Conservation (phyloP, 257 asterid species). For the Nicotiana obtusifolia region DNA sequence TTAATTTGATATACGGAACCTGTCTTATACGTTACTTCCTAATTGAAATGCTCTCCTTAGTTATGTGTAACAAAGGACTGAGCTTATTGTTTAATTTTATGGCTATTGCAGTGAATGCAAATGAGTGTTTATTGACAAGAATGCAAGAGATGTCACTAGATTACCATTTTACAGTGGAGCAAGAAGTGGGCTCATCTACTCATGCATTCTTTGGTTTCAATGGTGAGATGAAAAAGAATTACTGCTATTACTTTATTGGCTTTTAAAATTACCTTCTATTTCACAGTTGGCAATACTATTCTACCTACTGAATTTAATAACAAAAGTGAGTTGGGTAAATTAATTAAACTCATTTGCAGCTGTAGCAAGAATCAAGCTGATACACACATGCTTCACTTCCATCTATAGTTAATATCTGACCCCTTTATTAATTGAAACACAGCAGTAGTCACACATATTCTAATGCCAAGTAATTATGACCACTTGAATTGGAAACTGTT, state of each 20-base stretch:
- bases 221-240: slow-evolving; percentile 29
- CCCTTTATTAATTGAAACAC: background rate
- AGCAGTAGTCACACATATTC: background rate
- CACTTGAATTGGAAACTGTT: background rate
- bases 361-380: slow-evolving; percentile 16
- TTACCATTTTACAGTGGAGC: slow-evolving; percentile 90
- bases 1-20: no score
- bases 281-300: background rate
- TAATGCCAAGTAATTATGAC: background rate
- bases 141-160: slow-evolving; percentile 98
- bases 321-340: background rate
- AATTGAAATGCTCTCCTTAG: background rate
- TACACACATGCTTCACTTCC: slow-evolving; percentile 14
- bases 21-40: no score
- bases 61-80: background rate
- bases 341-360: background rate
- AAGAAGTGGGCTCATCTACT: slow-evolving; percentile 97
- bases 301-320: background rate
- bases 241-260: no score
- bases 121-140: slow-evolving; percentile 88
- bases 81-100: background rate
- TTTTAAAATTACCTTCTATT: background rate
- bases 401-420: slow-evolving; percentile 1
- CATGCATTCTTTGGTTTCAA: slow-evolving; percentile 99
- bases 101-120: slow-evolving; percentile 60